Evolutionary conservation across 306 rosid genomes (phyloP).

Genomic region (Canavalia ensiformis): DNA sequence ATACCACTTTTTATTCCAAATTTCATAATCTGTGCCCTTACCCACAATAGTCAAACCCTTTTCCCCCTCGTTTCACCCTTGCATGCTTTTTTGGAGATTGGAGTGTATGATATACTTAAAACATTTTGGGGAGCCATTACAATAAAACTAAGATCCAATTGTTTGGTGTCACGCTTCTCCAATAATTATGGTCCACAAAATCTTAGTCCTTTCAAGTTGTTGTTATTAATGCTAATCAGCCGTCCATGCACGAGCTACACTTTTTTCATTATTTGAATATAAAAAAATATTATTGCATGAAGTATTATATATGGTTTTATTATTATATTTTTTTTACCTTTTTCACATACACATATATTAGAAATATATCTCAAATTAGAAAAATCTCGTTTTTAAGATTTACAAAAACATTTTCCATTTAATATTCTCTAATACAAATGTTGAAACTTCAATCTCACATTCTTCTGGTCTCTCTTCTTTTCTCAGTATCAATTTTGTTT

Average conservation of each 20-base stretch:
- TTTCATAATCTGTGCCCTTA: background rate
- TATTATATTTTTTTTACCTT: too few species aligned
- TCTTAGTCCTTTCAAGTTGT: slow-evolving; percentile 1
- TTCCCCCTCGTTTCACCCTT: background rate
- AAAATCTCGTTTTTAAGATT: too few species aligned
- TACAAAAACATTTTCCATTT: background rate
- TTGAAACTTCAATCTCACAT: background rate
- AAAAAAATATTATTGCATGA: too few species aligned
- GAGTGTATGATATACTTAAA: background rate
- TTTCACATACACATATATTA: too few species aligned
- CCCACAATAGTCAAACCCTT: slow-evolving; percentile 10
- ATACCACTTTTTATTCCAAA: slow-evolving; percentile 17
- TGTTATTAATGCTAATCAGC: background rate
- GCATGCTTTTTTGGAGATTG: slow-evolving; percentile 27
- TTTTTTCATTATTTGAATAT: background rate
- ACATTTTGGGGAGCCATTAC: background rate
- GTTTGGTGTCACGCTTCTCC: slow-evolving; percentile 20
- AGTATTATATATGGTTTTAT: too few species aligned
- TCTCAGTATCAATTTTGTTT: background rate
- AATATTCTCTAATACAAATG: background rate
- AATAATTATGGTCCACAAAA: slow-evolving; percentile 21
- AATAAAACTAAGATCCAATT: background rate
- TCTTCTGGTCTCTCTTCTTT: background rate
- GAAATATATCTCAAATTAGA: too few species aligned
- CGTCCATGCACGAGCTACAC: background rate